Evolutionary conservation across 495 filamentous ascomycete genomes (phyloP), one percentile per base, ranked within the genome.

Genomic region (Penicillium cosmopolitanum): DNA sequence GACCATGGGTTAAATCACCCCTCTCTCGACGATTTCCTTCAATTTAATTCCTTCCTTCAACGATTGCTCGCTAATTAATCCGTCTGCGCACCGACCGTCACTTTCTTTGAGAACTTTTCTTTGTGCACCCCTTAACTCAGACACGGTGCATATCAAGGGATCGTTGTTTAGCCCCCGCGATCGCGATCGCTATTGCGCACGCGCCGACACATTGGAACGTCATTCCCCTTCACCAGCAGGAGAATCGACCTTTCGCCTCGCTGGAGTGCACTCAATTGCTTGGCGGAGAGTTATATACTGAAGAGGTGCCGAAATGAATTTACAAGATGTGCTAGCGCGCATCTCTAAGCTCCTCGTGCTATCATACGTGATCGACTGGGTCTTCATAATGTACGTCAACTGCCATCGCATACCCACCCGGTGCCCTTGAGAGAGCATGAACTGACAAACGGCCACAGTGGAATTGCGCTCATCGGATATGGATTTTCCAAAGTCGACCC

Each of bases 351-450:
- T 75, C n/a, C 55, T 78, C 34, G 52, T 82, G 11, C 33, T 80
- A 12, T 82, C 80, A 7, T 84, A 84, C 53, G 63, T 83, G n/a
- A 35, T 82, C 18, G 82, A 84, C 55, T 84, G 82, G 82, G 59
- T 83, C 5, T 67, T 82, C 15, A 82, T 84, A 48, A 61, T 82
- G 82, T 84, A 68, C 44, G 74, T 52, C 11, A 10, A 8, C 25
- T 23, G 50, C 7, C 21, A 19, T 5, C 16, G 36, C 23, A 34
- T 46, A 38, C 31, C 13, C 21, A 38, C 36, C 36, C 5, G 15
- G 36, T 38, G 11, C 18, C 8, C 6, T 21, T 21, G 19, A 2
- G 8, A 31, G 28, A 31, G 28, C 28, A 31, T 31, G 28, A 31
- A 53, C 48, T 51, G 50, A 63, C 38, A 3, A 5, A 15, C 3